These are phyloP conservation scores for Borovskyia barvae DNA, from an alignment of 208 protist genomes.

Conservation along the genomic window DNA sequence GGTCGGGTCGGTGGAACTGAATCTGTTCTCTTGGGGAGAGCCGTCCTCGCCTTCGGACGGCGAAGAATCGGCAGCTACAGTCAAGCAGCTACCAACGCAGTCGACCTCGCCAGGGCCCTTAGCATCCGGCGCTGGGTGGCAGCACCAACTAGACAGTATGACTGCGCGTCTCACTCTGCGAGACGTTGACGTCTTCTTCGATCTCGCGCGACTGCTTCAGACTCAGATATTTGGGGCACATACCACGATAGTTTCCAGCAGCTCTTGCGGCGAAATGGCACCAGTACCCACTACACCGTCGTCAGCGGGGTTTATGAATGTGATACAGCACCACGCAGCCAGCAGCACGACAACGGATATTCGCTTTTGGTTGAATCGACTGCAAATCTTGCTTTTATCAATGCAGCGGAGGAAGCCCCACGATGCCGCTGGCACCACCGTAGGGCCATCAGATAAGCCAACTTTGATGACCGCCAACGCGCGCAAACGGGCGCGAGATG, in stretches of 20 bases:
- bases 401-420: not conserved
- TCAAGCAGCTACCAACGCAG: not conserved
- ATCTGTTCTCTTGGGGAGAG: constrained; percentile 20
- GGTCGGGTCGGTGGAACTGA: constrained; percentile 60
- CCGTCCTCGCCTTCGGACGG: not conserved
- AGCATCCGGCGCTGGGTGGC: not conserved
- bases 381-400: constrained; percentile 55
- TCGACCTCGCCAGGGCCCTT: not conserved
- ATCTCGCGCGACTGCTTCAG: constrained; percentile 20
- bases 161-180: constrained; percentile 5
- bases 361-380: constrained; percentile 67
- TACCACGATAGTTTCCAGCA: not conserved
- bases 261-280: not conserved
- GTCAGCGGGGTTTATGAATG: not conserved
- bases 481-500: constrained; percentile 5
- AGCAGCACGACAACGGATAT: constrained; percentile 49
- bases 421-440: too few species aligned
- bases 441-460: too few species aligned
- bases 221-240: constrained; percentile 17
- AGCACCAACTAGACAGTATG: constrained; percentile 25
- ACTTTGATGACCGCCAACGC: too few species aligned
- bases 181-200: constrained; percentile 16
- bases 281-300: not conserved
- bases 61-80: not conserved
- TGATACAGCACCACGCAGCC: constrained; percentile 13